These are phyloP conservation scores for Phyllostachys edulis DNA, from an alignment of 176 grass and related monocot species.

Conservation along the genomic window DNA sequence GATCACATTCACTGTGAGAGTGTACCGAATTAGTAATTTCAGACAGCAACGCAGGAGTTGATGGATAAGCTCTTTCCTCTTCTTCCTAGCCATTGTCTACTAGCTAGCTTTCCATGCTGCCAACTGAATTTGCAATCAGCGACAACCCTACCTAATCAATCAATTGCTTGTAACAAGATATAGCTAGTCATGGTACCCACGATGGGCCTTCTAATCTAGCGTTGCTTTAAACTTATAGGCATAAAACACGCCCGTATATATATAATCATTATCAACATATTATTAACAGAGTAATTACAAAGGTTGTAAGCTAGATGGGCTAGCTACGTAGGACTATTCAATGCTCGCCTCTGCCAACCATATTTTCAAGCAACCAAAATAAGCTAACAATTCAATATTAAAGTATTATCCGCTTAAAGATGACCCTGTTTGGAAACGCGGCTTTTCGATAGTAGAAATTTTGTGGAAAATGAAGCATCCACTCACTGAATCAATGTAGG, in stretches of 20 bases:
- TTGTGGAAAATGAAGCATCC: not conserved
- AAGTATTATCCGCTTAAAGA: not conserved
- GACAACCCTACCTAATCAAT: not conserved
- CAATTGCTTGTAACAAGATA: not conserved
- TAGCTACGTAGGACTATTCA: not conserved
- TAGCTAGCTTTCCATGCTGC: not conserved
- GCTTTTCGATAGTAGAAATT: not conserved
- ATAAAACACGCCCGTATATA: not conserved
- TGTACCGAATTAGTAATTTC: not conserved
- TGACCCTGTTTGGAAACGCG: not conserved
- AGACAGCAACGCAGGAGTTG: not conserved
- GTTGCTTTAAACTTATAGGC: not conserved
- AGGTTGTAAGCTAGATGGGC: not conserved
- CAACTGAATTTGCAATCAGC: not conserved
- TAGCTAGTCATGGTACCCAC: not conserved
- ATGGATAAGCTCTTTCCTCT: not conserved
- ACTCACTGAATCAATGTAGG: not conserved
- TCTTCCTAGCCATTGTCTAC: not conserved
- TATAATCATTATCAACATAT: not conserved
- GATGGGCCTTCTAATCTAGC: not conserved
- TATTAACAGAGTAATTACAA: not conserved
- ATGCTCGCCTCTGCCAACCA: not conserved
- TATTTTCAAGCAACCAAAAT: not conserved
- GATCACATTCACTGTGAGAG: not conserved
- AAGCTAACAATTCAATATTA: not conserved